Conservation (phyloP, 768 basidiomycete genomes). For the Amanita rubescens region DNA sequence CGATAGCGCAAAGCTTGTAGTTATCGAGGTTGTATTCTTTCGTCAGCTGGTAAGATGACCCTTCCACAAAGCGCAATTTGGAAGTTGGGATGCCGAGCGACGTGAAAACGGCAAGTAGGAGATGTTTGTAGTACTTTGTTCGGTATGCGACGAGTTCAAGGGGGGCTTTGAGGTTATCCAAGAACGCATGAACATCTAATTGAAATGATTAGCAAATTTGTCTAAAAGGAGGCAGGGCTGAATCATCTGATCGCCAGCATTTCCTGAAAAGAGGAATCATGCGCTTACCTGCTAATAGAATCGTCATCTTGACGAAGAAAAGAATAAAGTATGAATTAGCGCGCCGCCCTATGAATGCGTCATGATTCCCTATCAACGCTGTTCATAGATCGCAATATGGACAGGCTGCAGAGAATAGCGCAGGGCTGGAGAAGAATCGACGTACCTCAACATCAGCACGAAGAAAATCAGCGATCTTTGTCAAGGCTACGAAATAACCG, state of each 20-base stretch:
- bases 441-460: constrained; percentile 81
- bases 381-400: constrained; percentile 7
- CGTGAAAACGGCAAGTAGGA: constrained; percentile 77
- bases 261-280: background rate
- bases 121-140: constrained; percentile 81
- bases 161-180: constrained; percentile 96
- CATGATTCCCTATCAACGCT: constrained; percentile 3
- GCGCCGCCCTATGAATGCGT: background rate
- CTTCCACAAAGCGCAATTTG: constrained; percentile 77
- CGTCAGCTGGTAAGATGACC: constrained; percentile 89
- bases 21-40: constrained; percentile 93
- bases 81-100: constrained; percentile 88
- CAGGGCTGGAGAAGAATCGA: constrained; percentile 3
- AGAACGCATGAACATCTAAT: constrained; percentile 89
- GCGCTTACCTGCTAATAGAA: constrained; percentile 66
- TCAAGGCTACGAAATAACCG: constrained; percentile 92
- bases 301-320: constrained; percentile 47
- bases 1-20: constrained; percentile 85
- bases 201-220: background rate
- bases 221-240: background rate
- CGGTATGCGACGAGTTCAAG: constrained; percentile 84
- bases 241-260: background rate
- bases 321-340: background rate
- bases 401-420: constrained; percentile 7
- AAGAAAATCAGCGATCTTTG: constrained; percentile 95